Conservation (phyloP, 1,139 yeast species). For the Kodamaea suecica region DNA sequence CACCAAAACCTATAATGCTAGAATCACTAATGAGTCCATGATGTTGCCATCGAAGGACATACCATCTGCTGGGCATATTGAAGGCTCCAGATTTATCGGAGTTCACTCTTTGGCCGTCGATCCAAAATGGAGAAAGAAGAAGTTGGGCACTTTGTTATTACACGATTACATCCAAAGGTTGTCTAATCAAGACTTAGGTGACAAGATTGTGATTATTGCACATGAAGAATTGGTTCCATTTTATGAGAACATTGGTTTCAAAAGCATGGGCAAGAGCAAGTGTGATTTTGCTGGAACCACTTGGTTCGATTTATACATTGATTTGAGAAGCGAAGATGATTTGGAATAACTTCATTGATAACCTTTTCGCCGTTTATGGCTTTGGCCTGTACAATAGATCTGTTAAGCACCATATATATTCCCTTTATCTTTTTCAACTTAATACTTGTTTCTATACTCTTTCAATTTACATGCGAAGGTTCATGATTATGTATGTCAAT, state of each 20-base stretch:
- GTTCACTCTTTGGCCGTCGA: constrained; percentile 79
- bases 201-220: constrained; percentile 69
- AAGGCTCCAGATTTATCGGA: constrained; percentile 70
- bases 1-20: constrained; percentile 58
- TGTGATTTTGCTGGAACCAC: constrained; percentile 57
- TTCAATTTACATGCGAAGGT: no score
- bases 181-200: constrained; percentile 84
- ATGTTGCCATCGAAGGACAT: constrained; percentile 45
- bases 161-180: constrained; percentile 90
- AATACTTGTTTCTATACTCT: no score
- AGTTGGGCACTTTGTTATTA: constrained; percentile 75
- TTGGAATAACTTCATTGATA: not conserved
- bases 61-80: constrained; percentile 65
- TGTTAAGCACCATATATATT: no score
- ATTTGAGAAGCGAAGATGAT: constrained; percentile 61
- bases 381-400: not conserved
- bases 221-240: constrained; percentile 69
- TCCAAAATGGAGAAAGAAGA: constrained; percentile 76
- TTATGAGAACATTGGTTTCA: constrained; percentile 77
- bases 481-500: no score
- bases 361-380: not conserved
- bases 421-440: no score
- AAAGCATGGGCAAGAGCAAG: constrained; percentile 57
- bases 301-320: constrained; percentile 68
- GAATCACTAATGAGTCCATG: constrained; percentile 69